Conservation (phyloP, 2,329 filamentous ascomycete genomes). For the Hypoxylon sp. region DNA sequence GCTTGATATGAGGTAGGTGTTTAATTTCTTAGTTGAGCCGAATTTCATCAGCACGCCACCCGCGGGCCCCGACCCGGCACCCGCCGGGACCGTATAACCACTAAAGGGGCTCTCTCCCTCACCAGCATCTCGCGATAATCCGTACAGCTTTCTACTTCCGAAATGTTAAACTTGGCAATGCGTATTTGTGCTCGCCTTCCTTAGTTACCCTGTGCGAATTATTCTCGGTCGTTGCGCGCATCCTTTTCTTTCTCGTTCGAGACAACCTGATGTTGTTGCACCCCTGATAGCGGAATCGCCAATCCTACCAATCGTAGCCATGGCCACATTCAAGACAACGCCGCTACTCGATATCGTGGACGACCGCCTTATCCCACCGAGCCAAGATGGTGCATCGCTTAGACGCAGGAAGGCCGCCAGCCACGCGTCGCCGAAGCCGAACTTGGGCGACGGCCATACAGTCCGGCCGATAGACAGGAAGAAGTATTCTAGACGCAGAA, state of each 20-base stretch:
- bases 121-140: neutral
- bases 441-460: neutral
- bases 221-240: neutral
- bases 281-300: neutral
- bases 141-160: neutral
- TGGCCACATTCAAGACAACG: neutral
- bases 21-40: neutral
- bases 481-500: constrained; percentile 20
- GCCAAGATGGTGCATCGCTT: neutral
- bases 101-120: neutral
- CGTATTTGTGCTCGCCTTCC: neutral
- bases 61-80: neutral
- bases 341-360: neutral
- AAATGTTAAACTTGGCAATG: neutral
- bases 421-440: neutral
- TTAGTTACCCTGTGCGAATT: neutral
- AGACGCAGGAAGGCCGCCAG: neutral
- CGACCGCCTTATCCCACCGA: neutral
- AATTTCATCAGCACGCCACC: neutral
- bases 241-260: neutral
- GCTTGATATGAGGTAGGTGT: neutral
- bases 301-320: neutral
- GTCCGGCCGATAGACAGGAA: constrained; percentile 3
- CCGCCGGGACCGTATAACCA: neutral
- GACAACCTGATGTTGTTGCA: neutral